A percentile compares a stretch with the other conserved stretches of the same genome.
Conservation (phyloP, 306 rosid species). For the Quercus bicolor region DNA sequence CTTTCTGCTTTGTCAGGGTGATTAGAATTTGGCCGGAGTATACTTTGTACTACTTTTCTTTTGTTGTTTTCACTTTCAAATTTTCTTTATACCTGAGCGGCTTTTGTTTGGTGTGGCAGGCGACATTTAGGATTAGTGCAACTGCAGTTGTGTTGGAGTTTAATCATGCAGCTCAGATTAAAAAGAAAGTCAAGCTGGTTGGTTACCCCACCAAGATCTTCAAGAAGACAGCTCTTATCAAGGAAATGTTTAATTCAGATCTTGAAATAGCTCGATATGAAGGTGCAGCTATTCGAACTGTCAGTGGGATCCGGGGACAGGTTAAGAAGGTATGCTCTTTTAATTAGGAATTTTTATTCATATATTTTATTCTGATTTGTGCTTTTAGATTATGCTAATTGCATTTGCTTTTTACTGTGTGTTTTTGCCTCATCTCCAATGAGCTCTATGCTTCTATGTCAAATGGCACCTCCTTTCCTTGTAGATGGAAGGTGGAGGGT, state of each 20-base stretch:
- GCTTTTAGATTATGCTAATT: constrained; percentile 5
- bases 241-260: constrained; percentile 90
- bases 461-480: too few species aligned
- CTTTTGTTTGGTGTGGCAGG: constrained; percentile 46
- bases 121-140: constrained; percentile 83
- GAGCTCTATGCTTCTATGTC: too few species aligned
- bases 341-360: constrained; percentile 1
- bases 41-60: background rate
- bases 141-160: constrained; percentile 86
- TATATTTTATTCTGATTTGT: constrained; percentile 9
- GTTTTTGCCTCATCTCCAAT: background rate
- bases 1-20: background rate
- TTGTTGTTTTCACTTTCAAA: background rate
- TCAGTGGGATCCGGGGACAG: constrained; percentile 92
- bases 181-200: constrained; percentile 90
- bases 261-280: constrained; percentile 94
- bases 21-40: background rate
- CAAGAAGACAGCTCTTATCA: constrained; percentile 89
- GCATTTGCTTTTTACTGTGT: background rate
- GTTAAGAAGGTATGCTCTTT: constrained; percentile 75
- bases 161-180: constrained; percentile 69
- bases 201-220: constrained; percentile 91
- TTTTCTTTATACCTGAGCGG: constrained; percentile 18
- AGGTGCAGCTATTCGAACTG: constrained; percentile 91
- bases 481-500: too few species aligned